Evolutionary conservation across 306 rosid species (phyloP), one percentile per base, ranked within the genome.

Genomic region (Prunus fruticosa): DNA sequence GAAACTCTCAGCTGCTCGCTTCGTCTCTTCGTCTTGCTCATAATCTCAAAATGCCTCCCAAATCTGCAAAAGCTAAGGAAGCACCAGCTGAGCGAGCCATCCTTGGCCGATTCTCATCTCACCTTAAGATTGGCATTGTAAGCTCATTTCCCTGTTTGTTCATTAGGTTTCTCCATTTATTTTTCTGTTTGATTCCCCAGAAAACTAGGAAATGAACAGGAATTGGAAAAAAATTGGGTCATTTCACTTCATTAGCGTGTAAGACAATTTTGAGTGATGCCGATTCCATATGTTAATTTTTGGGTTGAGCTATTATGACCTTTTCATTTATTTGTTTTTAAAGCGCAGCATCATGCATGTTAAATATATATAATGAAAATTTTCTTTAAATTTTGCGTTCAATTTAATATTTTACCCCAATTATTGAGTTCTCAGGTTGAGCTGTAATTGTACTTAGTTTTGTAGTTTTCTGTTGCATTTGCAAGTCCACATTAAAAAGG

Each of bases 121-220:
- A 91, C 77, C 93, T 93, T 75, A 91, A 93, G 82, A 93, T 93
- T 80, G 98, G 98, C 77, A 93, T 93, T 54, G 97, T 93, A 88
- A 67, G 71, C 67, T 60, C 71, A 25, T 28, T 12, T 70, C 27
- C 5, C 58, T 28, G 16, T 63, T 6, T 23, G 8, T 62, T 43
- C 23, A 8, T 15, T 43, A 8, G 28, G 15, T 65, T 70, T 22
- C 54, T 71, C 13, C 20, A 19, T 13, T 56, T 78, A 0, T 49
- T 38, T 54, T 30, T 19, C 32, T 25, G 69, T 52, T 34, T 41
- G 54, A 4, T 66, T 73, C 41, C 72, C 19, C 6, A 56, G 41
- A 57, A 20, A 50, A 32, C 27, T 75, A 50, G 71, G 38, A 72
- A 38, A 8, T 54, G 6, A 1, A 34, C 22, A 6, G 67, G 14